These are phyloP conservation scores for Ilyonectria mors-panacis DNA, from an alignment of 2,329 filamentous ascomycete species.

Conservation along the genomic window DNA sequence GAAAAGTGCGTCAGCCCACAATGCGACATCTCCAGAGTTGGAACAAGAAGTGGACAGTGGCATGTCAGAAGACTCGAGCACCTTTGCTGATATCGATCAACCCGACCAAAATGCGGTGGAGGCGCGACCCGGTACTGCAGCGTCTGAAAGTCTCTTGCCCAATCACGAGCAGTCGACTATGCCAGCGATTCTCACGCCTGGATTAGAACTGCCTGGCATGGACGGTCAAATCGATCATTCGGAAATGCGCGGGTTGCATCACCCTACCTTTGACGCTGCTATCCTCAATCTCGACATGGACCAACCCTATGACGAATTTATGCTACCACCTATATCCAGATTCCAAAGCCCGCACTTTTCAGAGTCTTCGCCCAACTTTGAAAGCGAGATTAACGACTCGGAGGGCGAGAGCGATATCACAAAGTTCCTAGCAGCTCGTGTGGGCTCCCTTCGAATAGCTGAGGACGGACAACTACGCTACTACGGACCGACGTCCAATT, in stretches of 20 bases:
- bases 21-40: background rate
- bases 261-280: background rate
- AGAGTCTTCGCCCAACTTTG: background rate
- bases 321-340: background rate
- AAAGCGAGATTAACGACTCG: background rate
- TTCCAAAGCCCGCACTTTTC: background rate
- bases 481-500: conserved; percentile 41
- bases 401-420: conserved; percentile 23
- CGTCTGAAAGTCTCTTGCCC: background rate
- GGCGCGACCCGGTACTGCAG: background rate
- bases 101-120: background rate
- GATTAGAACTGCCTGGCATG: background rate
- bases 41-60: background rate
- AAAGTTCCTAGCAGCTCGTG: conserved; percentile 32
- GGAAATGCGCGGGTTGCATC: background rate
- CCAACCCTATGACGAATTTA: background rate
- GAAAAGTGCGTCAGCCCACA: background rate
- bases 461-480: conserved; percentile 38
- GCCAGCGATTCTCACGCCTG: background rate
- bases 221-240: background rate
- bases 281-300: background rate
- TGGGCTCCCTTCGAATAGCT: conserved; percentile 31
- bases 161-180: background rate
- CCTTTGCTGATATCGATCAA: background rate
- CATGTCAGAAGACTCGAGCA: background rate